Evolutionary conservation across 176 grass and related monocot genomes (phyloP).

Genomic region (Oryza coarctata): DNA sequence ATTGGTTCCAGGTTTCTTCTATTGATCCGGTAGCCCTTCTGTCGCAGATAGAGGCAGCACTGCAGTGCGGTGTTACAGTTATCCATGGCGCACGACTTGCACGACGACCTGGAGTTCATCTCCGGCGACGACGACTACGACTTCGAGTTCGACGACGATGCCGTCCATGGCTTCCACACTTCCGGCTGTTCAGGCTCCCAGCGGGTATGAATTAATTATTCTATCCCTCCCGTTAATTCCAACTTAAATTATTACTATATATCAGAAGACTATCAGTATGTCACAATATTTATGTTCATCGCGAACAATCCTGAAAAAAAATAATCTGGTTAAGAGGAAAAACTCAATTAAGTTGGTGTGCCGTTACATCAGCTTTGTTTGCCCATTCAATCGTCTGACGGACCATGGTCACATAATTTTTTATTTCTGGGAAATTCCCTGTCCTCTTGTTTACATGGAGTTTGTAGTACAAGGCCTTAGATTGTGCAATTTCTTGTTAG

Average conservation of each 20-base stretch:
- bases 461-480: background rate
- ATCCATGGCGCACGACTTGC: constrained; percentile 38
- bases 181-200: background rate
- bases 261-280: background rate
- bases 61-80: too few species aligned
- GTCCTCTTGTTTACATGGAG: background rate
- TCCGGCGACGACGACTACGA: background rate
- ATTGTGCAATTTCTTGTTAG: too few species aligned
- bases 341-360: background rate
- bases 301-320: background rate
- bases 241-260: background rate
- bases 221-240: background rate
- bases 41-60: too few species aligned
- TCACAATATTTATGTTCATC: background rate
- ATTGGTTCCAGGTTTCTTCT: background rate
- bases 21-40: too few species aligned
- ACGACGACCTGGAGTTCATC: constrained; percentile 48
- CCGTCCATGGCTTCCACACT: background rate
- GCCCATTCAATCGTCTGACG: too few species aligned
- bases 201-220: background rate
- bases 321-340: background rate
- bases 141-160: constrained; percentile 1
- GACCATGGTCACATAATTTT: background rate
- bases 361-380: background rate
- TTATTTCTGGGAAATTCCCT: background rate